These are phyloP conservation scores for Dendrobium huoshanense DNA, from an alignment of 106 monocot genomes.

Conservation along the genomic window DNA sequence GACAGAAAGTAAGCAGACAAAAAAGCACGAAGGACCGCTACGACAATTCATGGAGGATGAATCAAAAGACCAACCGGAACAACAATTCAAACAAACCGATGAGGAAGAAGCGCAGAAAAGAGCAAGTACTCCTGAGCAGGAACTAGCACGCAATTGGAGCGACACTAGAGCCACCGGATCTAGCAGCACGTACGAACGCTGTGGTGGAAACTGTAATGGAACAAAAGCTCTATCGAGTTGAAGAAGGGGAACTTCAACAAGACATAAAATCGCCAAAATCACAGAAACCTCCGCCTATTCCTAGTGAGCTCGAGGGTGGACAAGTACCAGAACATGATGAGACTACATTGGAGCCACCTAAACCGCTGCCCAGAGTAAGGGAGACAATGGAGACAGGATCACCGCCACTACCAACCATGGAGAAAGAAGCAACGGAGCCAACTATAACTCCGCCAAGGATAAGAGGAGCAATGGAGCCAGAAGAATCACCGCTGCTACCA, in stretches of 20 bases:
- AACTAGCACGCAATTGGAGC: background rate
- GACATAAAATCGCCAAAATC: background rate
- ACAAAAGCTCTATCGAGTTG: background rate
- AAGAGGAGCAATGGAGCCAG: background rate
- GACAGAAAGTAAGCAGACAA: background rate
- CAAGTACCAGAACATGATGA: too few relatives aligned
- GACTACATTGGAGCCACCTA: background rate
- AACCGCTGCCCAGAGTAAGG: background rate
- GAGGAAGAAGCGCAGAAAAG: background rate
- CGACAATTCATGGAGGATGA: background rate
- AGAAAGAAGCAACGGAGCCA: background rate
- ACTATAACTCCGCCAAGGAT: background rate
- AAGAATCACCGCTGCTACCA: background rate
- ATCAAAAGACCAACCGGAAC: background rate
- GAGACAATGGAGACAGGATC: background rate
- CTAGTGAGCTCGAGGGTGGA: background rate
- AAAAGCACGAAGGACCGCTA: background rate
- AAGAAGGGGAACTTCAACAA: background rate
- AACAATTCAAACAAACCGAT: background rate
- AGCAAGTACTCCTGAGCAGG: background rate
- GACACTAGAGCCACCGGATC: background rate
- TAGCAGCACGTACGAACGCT: background rate
- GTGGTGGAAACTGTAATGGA: background rate
- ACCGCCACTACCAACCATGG: background rate
- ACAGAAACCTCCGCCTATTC: background rate